Evolutionary conservation across 202 grass and related monocot species (phyloP).

Genomic region (Cymbopogon flexuosus): DNA sequence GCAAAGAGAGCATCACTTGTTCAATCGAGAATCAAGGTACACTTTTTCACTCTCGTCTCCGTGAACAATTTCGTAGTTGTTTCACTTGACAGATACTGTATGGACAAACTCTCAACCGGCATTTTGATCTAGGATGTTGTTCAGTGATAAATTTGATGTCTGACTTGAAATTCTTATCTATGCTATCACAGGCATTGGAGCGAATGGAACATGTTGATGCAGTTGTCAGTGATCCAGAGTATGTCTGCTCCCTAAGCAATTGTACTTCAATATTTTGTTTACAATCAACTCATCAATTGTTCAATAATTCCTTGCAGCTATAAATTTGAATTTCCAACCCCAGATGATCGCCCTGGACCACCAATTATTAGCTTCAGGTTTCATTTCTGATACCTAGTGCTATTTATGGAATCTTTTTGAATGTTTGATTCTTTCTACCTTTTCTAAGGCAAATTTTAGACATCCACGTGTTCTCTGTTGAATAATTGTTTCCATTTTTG

Average conservation of each 20-base stretch:
- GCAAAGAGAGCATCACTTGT: conserved; percentile 98
- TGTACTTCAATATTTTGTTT: conserved; percentile 22
- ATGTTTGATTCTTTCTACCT: background rate
- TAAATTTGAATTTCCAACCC: conserved; percentile 97
- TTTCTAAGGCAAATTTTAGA: conserved; percentile 7
- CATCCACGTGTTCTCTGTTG: background rate
- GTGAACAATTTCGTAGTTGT: conserved; percentile 12
- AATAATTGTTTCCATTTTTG: conserved; percentile 19
- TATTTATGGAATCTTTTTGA: conserved; percentile 17
- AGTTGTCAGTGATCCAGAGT: conserved; percentile 97
- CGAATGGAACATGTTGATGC: conserved; percentile 89
- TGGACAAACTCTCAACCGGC: background rate
- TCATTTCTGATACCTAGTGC: conserved; percentile 20
- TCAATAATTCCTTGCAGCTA: conserved; percentile 56
- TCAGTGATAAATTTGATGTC: background rate
- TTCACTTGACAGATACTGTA: background rate
- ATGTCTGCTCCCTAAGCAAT: conserved; percentile 21
- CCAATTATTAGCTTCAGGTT: conserved; percentile 99
- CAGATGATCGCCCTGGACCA: conserved; percentile 82
- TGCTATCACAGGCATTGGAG: conserved; percentile 61
- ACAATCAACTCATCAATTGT: background rate
- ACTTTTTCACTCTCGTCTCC: conserved; percentile 6
- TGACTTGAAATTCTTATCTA: conserved; percentile 15
- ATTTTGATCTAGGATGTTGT: background rate
- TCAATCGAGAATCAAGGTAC: conserved; percentile 98